phyloP scores from a whole-genome alignment of 2,329 filamentous ascomycete species.

The Camillea tinctor region DNA sequence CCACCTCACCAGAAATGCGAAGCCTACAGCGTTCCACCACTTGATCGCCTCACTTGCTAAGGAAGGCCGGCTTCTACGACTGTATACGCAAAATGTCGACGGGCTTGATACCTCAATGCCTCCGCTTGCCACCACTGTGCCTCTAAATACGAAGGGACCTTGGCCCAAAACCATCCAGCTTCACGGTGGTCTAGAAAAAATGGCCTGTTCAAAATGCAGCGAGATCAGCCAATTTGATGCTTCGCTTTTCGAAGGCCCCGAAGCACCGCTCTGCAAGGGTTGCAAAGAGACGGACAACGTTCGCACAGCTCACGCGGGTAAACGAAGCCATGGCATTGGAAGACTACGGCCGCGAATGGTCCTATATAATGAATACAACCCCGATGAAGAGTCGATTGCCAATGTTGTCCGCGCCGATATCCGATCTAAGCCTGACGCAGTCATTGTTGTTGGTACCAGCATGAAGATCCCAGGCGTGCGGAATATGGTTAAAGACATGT shows the following conservation, averaged over 20 bases:
- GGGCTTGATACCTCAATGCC: conserved; percentile 84
- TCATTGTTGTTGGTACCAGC: conserved; percentile 93
- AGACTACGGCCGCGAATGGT: conserved; percentile 89
- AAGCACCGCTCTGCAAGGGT: conserved; percentile 73
- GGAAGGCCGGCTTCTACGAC: conserved; percentile 80
- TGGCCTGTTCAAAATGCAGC: conserved; percentile 94
- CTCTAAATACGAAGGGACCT: conserved; percentile 77
- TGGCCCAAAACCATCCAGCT: conserved; percentile 94
- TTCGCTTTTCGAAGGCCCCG: conserved; percentile 77
- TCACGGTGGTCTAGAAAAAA: conserved; percentile 89
- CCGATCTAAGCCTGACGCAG: conserved; percentile 79
- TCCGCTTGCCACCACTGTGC: conserved; percentile 77
- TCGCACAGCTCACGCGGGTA: conserved; percentile 73
- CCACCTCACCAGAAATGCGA: conserved; percentile 70
- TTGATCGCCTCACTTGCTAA: conserved; percentile 85
- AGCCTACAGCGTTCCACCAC: conserved; percentile 89
- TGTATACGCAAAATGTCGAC: conserved; percentile 97
- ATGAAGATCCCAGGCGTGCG: conserved; percentile 92
- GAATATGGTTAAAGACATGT: conserved; percentile 87
- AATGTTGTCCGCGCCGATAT: conserved; percentile 85
- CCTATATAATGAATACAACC: conserved; percentile 95
- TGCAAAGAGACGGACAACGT: conserved; percentile 75
- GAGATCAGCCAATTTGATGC: conserved; percentile 74
- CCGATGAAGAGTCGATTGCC: conserved; percentile 93
- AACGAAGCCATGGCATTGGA: conserved; percentile 91